Base-by-base conservation (phyloP, 305 asterid species). In the Salvia sclarea region DNA sequence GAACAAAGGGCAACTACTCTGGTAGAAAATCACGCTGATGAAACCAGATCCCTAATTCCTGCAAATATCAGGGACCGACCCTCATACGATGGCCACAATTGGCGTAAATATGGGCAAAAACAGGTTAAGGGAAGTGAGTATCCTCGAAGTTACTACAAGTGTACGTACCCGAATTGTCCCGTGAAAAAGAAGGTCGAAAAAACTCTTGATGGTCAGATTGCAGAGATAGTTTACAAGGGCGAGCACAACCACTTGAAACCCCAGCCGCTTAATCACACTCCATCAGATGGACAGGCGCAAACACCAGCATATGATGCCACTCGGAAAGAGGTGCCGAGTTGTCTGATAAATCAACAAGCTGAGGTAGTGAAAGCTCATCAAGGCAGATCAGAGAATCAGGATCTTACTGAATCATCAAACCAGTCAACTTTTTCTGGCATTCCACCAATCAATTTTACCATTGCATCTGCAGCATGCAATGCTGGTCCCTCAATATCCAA, bases 51-150 rank as follows among this genome's bases (percentile, higher is more conserved):
- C 17, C 57, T 64, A 6, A 12, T 78, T 14, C 79, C 63, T 58
- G 57, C 82, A 9, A 70, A 62, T 30, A 75, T 30, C 28, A 64
- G 52, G 50, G 84, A 80, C 37, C 88, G 83, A 16, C 79, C 80
- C 64, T 76, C 88, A 48, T 71, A 80, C 47, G 97, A 92, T 64
- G 95, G 96, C 31, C 85, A 89, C 80, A 85, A 69, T 44, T 92
- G 98, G 98, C 83, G 97, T 69, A 92, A 92, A 74, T 92, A 92
- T 59, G 97, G 98, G 54, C 97, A 92, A 79, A 92, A 92, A 74
- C 93, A 82, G 72, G 98, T 92, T 25, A 92, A 88, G 75, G 97
- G 96, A 48, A 92, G 97, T 30, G 88, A 92, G 70, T 82, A 70
- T 66, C 92, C 95, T 37, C 82, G 97, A 81, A 92, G 96, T 76